These are phyloP conservation scores for Simmondsia chinensis DNA, from an alignment of 148 eudicot species.

Conservation along the genomic window DNA sequence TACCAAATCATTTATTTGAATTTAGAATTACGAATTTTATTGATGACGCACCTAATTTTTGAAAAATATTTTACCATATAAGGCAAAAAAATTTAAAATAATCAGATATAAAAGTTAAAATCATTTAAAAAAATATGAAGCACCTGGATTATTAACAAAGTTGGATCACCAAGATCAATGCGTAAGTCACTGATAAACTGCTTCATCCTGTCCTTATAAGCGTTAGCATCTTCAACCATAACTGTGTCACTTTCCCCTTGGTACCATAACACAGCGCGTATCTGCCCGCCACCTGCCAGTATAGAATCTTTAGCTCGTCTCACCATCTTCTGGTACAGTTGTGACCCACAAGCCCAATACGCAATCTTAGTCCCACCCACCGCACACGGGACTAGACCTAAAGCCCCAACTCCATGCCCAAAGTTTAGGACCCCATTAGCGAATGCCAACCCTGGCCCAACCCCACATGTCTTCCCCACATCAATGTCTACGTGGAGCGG, in stretches of 20 bases:
- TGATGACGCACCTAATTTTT: no score
- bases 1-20: no score
- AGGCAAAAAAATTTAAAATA: no score
- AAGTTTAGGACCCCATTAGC: constrained; percentile 12
- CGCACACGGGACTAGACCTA: constrained; percentile 42
- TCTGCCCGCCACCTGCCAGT: constrained; percentile 15
- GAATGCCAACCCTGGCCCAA: constrained; percentile 40
- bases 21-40: no score
- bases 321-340: constrained; percentile 16
- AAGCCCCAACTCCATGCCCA: constrained; percentile 2
- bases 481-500: constrained; percentile 40
- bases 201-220: constrained; percentile 13
- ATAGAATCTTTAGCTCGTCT: constrained; percentile 17
- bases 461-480: constrained; percentile 18
- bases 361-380: constrained; percentile 29
- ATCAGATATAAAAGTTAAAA: no score
- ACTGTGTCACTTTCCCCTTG: constrained; percentile 36
- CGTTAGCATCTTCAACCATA: constrained; percentile 5
- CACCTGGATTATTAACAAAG: constrained; percentile 18
- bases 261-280: constrained; percentile 34
- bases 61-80: no score
- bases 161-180: constrained; percentile 14
- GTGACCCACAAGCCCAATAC: constrained; percentile 18
- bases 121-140: no score
- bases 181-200: constrained; percentile 16